Evolutionary conservation across 768 basidiomycete species (phyloP).

Genomic region (Rhodotorula taiwanensis): DNA sequence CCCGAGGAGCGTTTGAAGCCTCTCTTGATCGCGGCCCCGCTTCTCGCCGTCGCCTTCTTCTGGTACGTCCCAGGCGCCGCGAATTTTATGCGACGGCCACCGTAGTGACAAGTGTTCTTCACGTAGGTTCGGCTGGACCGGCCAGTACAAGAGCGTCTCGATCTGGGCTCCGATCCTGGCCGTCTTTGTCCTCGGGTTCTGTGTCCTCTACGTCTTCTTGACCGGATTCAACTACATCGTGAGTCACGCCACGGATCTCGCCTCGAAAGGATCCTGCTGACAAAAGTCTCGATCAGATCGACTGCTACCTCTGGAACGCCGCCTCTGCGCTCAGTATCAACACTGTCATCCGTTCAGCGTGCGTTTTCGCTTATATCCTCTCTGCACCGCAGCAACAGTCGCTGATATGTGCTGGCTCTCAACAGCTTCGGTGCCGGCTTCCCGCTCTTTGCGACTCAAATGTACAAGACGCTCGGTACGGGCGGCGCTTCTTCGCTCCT

Average conservation of each 20-base stretch:
- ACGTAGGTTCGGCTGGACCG: constrained; percentile 35
- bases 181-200: constrained; percentile 26
- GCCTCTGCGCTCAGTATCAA: constrained; percentile 39
- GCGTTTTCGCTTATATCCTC: not conserved
- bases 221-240: constrained; percentile 37
- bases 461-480: constrained; percentile 34
- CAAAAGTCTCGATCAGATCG: not conserved
- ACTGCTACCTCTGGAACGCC: constrained; percentile 33
- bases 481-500: constrained; percentile 34
- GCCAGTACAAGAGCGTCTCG: constrained; percentile 9
- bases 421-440: constrained; percentile 17
- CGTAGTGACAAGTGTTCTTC: too few relatives aligned
- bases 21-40: constrained; percentile 24
- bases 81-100: too few relatives aligned
- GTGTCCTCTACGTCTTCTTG: constrained; percentile 38
- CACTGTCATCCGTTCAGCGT: constrained; percentile 37
- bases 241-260: not conserved
- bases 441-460: constrained; percentile 37
- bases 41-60: constrained; percentile 37
- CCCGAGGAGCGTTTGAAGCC: constrained; percentile 40
- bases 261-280: too few relatives aligned
- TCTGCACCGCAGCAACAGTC: too few relatives aligned
- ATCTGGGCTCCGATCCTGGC: constrained; percentile 32
- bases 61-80: constrained; percentile 4
- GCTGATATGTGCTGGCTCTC: too few relatives aligned